Base-by-base conservation (phyloP, 2,329 filamentous ascomycete genomes). In the Diaporthe australafricana region DNA sequence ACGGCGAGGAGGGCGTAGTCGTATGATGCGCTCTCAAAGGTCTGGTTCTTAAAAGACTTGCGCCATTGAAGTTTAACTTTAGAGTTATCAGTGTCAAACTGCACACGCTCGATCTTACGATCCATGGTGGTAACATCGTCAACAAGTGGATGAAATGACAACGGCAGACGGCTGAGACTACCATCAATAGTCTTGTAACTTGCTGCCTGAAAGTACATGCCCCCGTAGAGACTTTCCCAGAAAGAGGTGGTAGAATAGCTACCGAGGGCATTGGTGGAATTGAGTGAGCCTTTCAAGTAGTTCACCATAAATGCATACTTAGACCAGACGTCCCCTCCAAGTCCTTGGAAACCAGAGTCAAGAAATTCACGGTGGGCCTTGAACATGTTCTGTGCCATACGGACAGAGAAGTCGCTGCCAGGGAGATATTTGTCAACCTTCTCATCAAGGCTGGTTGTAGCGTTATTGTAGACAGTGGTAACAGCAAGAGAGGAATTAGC, bases 1-100 rank as follows among this genome's bases (percentile, higher is more conserved):
- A 87, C 87, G 0, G 90, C 84, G 11, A 93, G 84, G n/a, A 93
- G 83, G 32, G 89, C 53, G 77, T 93, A 93, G 80, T 94, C 91
- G 76, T 89, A 92, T 3, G 86, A 84, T 38, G 86, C 83, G 56
- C 82, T 86, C 62, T 88, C 73, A 77, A 85, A 81, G 56, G 77
- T 84, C 74, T 80, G 83, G 53, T 84, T 80, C 71, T 83, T 74
- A 9, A 35, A 35, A 5, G 32, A 35, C 5, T 35, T 9, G 71
- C 87, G 86, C 86, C 88, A 92, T 32, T 87, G 83, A 1, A 94
- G 83, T 0, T 86, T 87, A 11, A 93, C 85, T 68, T 88, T 88
- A 17, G 85, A 78, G 0, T 83, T 83, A 0, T 81, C 80, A 1
- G 86, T 81, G 70, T 89, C 82, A 78, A 86, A 91, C 30, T 84